A percentile compares a stretch with the other conserved stretches of the same genome.
Evolutionary conservation across 768 basidiomycete genomes (phyloP).

Genomic region (Rhodotorula toruloides): DNA sequence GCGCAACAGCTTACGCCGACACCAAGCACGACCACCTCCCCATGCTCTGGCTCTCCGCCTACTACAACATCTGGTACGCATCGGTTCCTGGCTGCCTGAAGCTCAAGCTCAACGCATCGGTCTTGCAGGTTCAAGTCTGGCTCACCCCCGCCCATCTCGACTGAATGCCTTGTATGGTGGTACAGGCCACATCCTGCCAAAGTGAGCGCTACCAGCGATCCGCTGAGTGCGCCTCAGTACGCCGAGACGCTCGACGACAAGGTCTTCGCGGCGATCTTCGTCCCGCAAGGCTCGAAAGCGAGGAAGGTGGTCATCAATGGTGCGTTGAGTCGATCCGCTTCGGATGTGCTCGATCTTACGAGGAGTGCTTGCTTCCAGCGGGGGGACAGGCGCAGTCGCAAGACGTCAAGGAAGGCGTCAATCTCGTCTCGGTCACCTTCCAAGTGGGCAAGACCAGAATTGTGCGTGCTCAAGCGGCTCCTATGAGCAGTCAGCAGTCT

Average conservation of each 20-base stretch:
- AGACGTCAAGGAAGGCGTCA: conserved; percentile 9
- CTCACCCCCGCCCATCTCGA: conserved; percentile 10
- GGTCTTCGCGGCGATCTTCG: conserved; percentile 2
- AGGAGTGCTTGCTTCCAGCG: not conserved
- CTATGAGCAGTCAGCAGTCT: not conserved
- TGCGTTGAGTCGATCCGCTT: not conserved
- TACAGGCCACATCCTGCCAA: conserved; percentile 4
- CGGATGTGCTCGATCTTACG: not conserved
- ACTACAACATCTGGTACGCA: conserved; percentile 17
- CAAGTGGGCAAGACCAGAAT: conserved; percentile 3
- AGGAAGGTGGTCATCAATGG: not conserved
- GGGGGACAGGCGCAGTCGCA: conserved; percentile 1
- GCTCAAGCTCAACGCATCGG: too few relatives aligned
- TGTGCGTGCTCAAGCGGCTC: not conserved
- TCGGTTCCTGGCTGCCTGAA: not conserved
- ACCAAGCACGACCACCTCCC: conserved; percentile 8
- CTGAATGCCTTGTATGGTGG: conserved; percentile 23
- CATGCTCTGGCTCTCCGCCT: conserved; percentile 15
- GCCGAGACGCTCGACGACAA: conserved; percentile 7
- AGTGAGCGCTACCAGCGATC: not conserved
- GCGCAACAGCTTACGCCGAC: conserved; percentile 11
- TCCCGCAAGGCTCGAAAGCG: not conserved
- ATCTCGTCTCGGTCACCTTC: conserved; percentile 6
- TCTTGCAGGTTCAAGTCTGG: conserved; percentile 9
- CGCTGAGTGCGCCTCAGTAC: not conserved